Evolutionary conservation across 2,329 filamentous ascomycete species (phyloP).

Genomic region (Phialophora tarda): DNA sequence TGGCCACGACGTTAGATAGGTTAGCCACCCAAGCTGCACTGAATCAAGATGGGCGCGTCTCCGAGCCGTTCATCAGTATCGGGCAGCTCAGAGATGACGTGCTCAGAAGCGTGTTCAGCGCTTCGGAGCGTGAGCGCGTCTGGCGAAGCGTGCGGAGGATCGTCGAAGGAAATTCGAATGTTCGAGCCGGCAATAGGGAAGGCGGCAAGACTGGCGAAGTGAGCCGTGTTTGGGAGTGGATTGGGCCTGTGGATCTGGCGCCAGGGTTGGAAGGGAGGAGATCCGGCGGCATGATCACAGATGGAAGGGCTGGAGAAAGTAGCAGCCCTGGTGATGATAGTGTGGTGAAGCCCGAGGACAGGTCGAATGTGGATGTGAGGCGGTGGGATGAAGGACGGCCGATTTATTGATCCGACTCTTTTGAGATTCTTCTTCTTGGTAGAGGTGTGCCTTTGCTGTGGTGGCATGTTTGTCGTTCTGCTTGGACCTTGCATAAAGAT

Average conservation of each 20-base stretch:
- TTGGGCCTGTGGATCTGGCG: constrained; percentile 61
- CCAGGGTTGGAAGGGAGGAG: constrained; percentile 39
- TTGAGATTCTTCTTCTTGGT: constrained; percentile 9
- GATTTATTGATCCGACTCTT: constrained; percentile 45
- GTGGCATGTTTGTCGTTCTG: background rate
- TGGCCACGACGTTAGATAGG: constrained; percentile 81
- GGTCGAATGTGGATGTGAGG: constrained; percentile 34
- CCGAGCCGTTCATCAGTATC: constrained; percentile 82
- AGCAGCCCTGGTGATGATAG: constrained; percentile 34
- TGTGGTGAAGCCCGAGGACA: constrained; percentile 41
- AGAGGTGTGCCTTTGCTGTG: background rate
- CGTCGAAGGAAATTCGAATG: constrained; percentile 92
- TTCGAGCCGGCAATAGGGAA: constrained; percentile 76
- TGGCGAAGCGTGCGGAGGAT: constrained; percentile 84
- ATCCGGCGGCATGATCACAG: constrained; percentile 40
- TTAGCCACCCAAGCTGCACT: constrained; percentile 82
- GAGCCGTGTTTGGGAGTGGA: constrained; percentile 71
- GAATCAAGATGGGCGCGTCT: constrained; percentile 68
- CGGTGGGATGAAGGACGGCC: constrained; percentile 52
- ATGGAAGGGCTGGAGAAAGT: constrained; percentile 25
- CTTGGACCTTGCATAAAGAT: background rate
- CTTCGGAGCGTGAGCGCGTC: constrained; percentile 75
- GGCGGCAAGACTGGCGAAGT: constrained; percentile 60
- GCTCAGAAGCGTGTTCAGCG: constrained; percentile 77
- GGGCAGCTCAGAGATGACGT: constrained; percentile 92